A percentile compares a stretch with the other conserved stretches of the same genome.
Evolutionary conservation across 768 basidiomycete genomes (phyloP).

Genomic region (Xerocomellus amylosporus): DNA sequence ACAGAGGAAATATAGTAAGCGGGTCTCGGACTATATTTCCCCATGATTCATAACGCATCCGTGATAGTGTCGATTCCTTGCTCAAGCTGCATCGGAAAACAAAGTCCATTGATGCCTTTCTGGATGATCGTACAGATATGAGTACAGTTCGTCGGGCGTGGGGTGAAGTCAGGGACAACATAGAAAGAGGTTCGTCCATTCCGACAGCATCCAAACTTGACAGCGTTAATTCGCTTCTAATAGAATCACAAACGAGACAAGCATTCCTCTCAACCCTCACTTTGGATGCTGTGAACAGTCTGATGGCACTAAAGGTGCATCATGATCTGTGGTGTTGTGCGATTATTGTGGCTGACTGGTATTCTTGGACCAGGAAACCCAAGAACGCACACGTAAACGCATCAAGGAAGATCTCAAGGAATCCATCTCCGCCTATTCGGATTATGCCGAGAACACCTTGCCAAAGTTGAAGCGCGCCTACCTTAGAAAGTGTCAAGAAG

Average conservation of each 20-base stretch:
- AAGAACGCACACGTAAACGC: conserved; percentile 87
- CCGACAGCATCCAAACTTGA: neutral
- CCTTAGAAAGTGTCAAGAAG: conserved; percentile 80
- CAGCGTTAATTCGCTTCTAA: conserved; percentile 5
- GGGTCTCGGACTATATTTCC: neutral
- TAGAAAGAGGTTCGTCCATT: conserved; percentile 64
- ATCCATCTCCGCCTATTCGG: conserved; percentile 70
- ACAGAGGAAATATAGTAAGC: conserved; percentile 85
- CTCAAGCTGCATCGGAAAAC: conserved; percentile 69
- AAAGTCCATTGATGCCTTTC: conserved; percentile 61
- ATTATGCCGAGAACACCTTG: conserved; percentile 75
- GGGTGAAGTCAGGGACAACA: conserved; percentile 80
- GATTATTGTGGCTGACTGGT: neutral
- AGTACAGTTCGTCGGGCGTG: conserved; percentile 71
- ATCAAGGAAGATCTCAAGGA: conserved; percentile 90
- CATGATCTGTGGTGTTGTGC: neutral
- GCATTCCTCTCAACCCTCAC: conserved; percentile 74
- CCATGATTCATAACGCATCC: conserved; percentile 1
- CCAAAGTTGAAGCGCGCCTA: conserved; percentile 81
- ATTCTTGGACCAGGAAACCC: conserved; percentile 60
- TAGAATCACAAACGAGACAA: conserved; percentile 79
- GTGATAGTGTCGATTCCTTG: conserved; percentile 67
- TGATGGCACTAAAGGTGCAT: conserved; percentile 63
- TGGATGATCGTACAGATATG: conserved; percentile 71
- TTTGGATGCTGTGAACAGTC: conserved; percentile 68